Base-by-base conservation (phyloP, 345 rosid genomes). In the Aquilaria malaccensis region DNA sequence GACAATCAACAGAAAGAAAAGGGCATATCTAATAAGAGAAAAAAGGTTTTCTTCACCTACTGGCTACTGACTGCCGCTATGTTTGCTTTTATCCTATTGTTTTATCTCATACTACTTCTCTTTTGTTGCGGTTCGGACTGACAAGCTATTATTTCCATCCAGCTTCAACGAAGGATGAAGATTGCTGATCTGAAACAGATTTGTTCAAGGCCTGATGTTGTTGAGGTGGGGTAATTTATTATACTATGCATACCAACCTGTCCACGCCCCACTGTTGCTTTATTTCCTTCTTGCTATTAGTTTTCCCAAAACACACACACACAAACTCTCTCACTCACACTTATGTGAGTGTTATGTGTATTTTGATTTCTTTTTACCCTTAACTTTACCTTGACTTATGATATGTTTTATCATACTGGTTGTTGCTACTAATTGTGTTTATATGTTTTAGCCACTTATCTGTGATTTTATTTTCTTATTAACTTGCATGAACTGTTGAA, bases 171-270 rank as follows among this genome's bases (percentile, higher is more conserved):
- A 32, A 79, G 97, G 63, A 91, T 91, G 97, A 91, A 91, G 68
- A 84, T 91, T 74, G 97, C 89, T 67, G 86, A 84, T 72, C 83
- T 91, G 50, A 91, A 91, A 72, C 94, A 91, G 74, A 87, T 88
- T 14, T 86, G 94, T 65, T 76, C 97, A 13, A 88, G 97, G 80
- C 99, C 98, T 63, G 97, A 91, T 88, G 97, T 91, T n/a, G 97
- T 91, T 59, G 97, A 91, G 96, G 97, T 91, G 77, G 32, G 7
- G 10, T 13, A 13, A 47, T 61, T 4, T 47, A 30, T 46, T 11
- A 31, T 46, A 30, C 31, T n/a, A 37, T 0, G 43, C 43, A 1
- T 37, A 13, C 55, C 10, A 11, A 13, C 14, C 46, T 30, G 41
- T 31, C 10, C 58, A 15, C 11, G 43, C 6, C 9, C 37, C 9